Percentiles rank a stretch among this genome's conserved stretches.
Conservation (phyloP, 805 yeast genomes). For the Candida ponderosae region DNA sequence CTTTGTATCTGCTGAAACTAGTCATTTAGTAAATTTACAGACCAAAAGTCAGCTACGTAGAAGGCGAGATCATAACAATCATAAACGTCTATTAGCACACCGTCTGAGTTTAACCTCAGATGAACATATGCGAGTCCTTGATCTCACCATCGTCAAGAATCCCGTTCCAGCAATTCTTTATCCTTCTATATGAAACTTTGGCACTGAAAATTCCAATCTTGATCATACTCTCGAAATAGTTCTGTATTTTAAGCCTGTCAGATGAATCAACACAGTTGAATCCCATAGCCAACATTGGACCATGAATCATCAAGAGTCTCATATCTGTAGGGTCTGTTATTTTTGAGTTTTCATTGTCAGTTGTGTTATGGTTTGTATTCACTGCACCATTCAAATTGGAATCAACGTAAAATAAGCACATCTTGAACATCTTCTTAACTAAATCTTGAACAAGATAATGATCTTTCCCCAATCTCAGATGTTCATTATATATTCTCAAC, state of each 20-base stretch:
- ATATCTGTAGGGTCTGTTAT: conserved; percentile 9
- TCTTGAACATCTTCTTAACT: conserved; percentile 9
- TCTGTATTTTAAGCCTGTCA: conserved; percentile 6
- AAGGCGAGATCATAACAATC: too few species aligned
- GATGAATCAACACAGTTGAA: conserved; percentile 8
- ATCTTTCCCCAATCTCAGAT: conserved; percentile 24
- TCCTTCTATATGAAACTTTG: conserved; percentile 7
- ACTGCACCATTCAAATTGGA: not conserved
- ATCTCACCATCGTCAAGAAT: conserved; percentile 1
- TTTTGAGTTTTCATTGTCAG: not conserved
- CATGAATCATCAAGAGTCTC: conserved; percentile 16
- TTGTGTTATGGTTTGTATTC: not conserved
- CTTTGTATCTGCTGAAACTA: too few species aligned
- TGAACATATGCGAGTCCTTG: not conserved
- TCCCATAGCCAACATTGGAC: conserved; percentile 15
- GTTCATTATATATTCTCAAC: conserved; percentile 24
- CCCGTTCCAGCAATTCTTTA: conserved; percentile 14
- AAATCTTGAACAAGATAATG: conserved; percentile 11
- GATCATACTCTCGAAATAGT: conserved; percentile 10
- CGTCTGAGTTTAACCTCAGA: too few species aligned
- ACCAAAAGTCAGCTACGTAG: too few species aligned
- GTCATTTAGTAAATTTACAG: too few species aligned
- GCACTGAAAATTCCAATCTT: conserved; percentile 15
- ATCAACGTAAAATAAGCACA: conserved; percentile 11
- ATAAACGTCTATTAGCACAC: not conserved